Evolutionary conservation across 176 grass and related monocot genomes (phyloP).

Genomic region (Aegilops longissima): DNA sequence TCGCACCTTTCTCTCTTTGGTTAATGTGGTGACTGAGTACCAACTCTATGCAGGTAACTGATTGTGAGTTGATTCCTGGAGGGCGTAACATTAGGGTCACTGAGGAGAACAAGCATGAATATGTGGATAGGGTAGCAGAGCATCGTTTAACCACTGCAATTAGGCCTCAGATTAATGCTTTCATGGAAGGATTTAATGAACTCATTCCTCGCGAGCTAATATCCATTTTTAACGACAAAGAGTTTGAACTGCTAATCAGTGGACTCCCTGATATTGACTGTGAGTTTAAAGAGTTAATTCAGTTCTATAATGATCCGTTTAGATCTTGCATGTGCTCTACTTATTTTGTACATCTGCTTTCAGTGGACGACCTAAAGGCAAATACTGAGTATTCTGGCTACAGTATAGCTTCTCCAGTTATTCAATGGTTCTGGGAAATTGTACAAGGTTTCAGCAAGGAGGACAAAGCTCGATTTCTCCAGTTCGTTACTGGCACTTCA

Average conservation of each 20-base stretch:
- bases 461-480: slow-evolving; percentile 96
- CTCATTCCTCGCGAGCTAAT: slow-evolving; percentile 84
- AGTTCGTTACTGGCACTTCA: slow-evolving; percentile 98
- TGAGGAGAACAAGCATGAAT: slow-evolving; percentile 98
- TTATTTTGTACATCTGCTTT: slow-evolving; percentile 22
- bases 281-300: slow-evolving; percentile 45
- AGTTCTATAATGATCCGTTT: not conserved
- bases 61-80: slow-evolving; percentile 95
- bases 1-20: no score
- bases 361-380: slow-evolving; percentile 95
- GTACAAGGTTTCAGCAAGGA: slow-evolving; percentile 96
- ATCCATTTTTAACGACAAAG: slow-evolving; percentile 99
- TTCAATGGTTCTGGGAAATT: slow-evolving; percentile 99
- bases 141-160: slow-evolving; percentile 96
- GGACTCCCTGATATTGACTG: slow-evolving; percentile 99
- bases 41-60: slow-evolving; percentile 75
- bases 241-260: slow-evolving; percentile 92
- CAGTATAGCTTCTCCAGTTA: slow-evolving; percentile 90
- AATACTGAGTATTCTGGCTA: slow-evolving; percentile 99
- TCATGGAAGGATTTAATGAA: slow-evolving; percentile 90
- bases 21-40: slow-evolving; percentile 4
- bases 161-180: slow-evolving; percentile 95
- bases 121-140: slow-evolving; percentile 79
- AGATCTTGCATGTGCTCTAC: not conserved
- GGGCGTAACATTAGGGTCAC: slow-evolving; percentile 89